Conservation (phyloP, 805 yeast species). For the Zygosaccharomyces pseudorouxii region DNA sequence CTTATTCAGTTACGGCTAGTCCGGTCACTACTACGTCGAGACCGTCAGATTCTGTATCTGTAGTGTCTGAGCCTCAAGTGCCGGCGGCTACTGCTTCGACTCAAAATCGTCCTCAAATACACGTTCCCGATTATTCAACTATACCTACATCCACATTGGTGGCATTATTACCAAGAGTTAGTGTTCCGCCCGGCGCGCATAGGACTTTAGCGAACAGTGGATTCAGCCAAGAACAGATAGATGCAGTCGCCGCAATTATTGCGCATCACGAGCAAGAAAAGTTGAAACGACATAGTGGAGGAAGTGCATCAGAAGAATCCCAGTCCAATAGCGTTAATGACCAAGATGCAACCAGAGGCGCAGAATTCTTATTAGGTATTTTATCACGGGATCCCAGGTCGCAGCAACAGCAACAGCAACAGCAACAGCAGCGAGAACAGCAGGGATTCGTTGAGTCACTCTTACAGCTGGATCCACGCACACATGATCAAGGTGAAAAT, state of each 20-base stretch:
- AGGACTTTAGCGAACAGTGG: slow-evolving; percentile 62
- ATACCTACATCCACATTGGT: slow-evolving; percentile 36
- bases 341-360: slow-evolving; percentile 7
- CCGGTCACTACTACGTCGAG: slow-evolving; percentile 7
- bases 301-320: slow-evolving; percentile 45
- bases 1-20: slow-evolving; percentile 12
- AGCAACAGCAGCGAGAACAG: background rate
- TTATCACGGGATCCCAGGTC: slow-evolving; percentile 4
- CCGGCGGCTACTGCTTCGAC: slow-evolving; percentile 1
- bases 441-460: slow-evolving; percentile 2
- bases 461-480: background rate
- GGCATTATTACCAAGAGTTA: slow-evolving; percentile 51
- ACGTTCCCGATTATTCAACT: slow-evolving; percentile 31
- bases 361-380: slow-evolving; percentile 7
- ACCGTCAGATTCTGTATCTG: slow-evolving; percentile 4
- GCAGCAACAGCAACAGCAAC: background rate
- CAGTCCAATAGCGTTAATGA: background rate
- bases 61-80: background rate
- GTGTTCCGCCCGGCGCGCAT: slow-evolving; percentile 72
- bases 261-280: slow-evolving; percentile 57
- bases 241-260: slow-evolving; percentile 64
- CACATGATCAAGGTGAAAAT: background rate
- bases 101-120: slow-evolving; percentile 15
- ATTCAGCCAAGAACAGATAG: slow-evolving; percentile 62
- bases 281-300: slow-evolving; percentile 33